Percentiles rank a stretch among this genome's conserved stretches.
Evolutionary conservation across 305 asterid genomes (phyloP).

Genomic region (Fraxinus xanthoxyloides): DNA sequence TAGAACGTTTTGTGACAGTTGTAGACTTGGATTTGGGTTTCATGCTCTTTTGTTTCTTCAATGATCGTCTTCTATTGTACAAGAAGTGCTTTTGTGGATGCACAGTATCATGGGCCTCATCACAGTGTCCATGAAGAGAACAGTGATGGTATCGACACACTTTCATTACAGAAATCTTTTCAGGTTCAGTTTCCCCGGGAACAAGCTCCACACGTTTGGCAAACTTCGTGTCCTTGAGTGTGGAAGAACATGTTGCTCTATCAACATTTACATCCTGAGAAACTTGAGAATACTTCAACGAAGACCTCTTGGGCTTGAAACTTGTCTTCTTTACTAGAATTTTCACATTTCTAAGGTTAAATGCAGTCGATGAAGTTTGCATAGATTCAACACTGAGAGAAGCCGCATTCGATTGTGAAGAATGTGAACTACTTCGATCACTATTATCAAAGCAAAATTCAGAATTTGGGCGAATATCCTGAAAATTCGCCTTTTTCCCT

Average conservation of each 20-base stretch:
- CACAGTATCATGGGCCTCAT: conserved; percentile 30
- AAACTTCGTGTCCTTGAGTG: conserved; percentile 60
- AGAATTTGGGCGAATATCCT: conserved; percentile 30
- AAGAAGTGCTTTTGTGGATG: conserved; percentile 41
- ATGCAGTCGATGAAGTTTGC: conserved; percentile 34
- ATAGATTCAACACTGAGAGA: conserved; percentile 17
- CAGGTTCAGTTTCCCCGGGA: conserved; percentile 32
- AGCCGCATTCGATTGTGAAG: conserved; percentile 13
- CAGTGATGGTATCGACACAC: conserved; percentile 90
- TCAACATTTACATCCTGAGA: conserved; percentile 37
- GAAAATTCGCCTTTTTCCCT: conserved; percentile 35
- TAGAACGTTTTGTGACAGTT: conserved; percentile 16
- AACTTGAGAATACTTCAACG: conserved; percentile 22
- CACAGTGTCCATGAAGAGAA: conserved; percentile 72
- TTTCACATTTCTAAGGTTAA: conserved; percentile 50
- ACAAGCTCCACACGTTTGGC: conserved; percentile 41
- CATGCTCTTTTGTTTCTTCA: conserved; percentile 42
- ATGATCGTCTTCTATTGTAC: conserved; percentile 37
- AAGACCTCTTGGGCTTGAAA: conserved; percentile 52
- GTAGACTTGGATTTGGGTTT: conserved; percentile 25
- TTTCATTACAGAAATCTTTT: conserved; percentile 32
- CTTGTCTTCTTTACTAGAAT: conserved; percentile 54
- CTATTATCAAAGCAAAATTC: conserved; percentile 39
- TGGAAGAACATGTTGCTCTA: conserved; percentile 76
- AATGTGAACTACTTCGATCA: conserved; percentile 26